A percentile compares a stretch with the other conserved stretches of the same genome.
These are phyloP conservation scores for Russula olivacea DNA, from an alignment of 768 basidiomycete species.

Conservation along the genomic window DNA sequence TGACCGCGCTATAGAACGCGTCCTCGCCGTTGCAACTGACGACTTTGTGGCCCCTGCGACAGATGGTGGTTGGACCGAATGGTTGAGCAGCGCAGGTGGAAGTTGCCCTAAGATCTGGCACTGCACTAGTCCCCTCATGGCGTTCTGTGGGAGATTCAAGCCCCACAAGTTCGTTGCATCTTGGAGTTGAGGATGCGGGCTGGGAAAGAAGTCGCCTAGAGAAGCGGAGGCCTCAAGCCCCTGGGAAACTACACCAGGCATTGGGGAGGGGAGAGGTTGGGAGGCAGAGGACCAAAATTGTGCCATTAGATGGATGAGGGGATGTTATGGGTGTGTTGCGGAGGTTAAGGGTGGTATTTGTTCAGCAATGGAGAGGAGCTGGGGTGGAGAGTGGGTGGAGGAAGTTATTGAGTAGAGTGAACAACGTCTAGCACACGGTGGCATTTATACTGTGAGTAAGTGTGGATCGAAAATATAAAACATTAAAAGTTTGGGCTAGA, in stretches of 20 bases:
- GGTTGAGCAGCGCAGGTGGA: not conserved
- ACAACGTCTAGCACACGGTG: too few relatives aligned
- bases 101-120: not conserved
- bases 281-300: not conserved
- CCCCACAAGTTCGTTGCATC: not conserved
- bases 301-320: not conserved
- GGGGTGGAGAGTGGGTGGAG: too few relatives aligned
- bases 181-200: not conserved
- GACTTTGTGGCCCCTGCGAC: not conserved
- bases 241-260: not conserved
- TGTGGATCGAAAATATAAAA: not conserved
- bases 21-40: not conserved
- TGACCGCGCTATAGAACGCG: not conserved
- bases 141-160: not conserved
- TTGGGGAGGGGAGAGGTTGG: not conserved
- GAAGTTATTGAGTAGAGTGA: too few relatives aligned
- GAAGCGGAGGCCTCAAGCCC: not conserved
- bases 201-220: not conserved
- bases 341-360: too few relatives aligned
- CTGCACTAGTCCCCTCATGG: not conserved
- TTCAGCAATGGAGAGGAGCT: too few relatives aligned
- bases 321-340: not conserved
- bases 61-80: not conserved
- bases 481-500: not conserved
- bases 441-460: not conserved